Evolutionary conservation across 2,329 filamentous ascomycete genomes (phyloP), one percentile per base, ranked within the genome.

Genomic region (Aspergillus clavatus): DNA sequence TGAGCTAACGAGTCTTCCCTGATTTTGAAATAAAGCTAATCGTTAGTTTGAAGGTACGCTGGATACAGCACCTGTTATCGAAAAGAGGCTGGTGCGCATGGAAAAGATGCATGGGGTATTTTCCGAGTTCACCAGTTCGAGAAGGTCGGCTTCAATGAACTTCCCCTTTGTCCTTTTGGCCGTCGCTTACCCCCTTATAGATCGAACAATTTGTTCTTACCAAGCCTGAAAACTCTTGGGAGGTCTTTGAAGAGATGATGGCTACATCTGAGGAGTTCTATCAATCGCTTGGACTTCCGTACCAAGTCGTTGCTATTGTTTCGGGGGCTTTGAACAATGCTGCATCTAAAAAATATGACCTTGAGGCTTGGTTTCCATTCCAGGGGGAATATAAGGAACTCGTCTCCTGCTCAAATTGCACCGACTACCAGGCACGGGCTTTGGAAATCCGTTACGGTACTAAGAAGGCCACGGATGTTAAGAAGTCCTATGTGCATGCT

Each of bases 121-220:
- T 98, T 96, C 80, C 85, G 93, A 54, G 90, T 97, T 22, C 93
- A 98, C 68, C 91, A 98, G 68, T 98, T 97, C 62, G 91, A 97
- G 69, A 96, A 94, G 80, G 84, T 82, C 52, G 52, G 60, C 19
- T 35, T 18, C 18, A 16, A 43, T 16, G 5, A 4, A 12, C 29
- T 40, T 41, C 8, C 40, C n/a, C 10, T 19, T 10, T 7, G 24
- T n/a, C 28, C 8, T 2, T 24, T 2, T 10, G 38, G 27, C 23
- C 38, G 8, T 35, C 46, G 42, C 49, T 61, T 35, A 53, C 41
- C n/a, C 11, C 16, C 12, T 10, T 50, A 27, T 47, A 72, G 82
- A 80, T 88, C 42, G 86, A 90, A 63, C 87, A 89, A 72, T 91
- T 89, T 63, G 73, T 88, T 48, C 76, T 87, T 57, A 86, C 86